Evolutionary conservation across 179 eudicot species (phyloP).

Genomic region (Spergularia azorica): DNA sequence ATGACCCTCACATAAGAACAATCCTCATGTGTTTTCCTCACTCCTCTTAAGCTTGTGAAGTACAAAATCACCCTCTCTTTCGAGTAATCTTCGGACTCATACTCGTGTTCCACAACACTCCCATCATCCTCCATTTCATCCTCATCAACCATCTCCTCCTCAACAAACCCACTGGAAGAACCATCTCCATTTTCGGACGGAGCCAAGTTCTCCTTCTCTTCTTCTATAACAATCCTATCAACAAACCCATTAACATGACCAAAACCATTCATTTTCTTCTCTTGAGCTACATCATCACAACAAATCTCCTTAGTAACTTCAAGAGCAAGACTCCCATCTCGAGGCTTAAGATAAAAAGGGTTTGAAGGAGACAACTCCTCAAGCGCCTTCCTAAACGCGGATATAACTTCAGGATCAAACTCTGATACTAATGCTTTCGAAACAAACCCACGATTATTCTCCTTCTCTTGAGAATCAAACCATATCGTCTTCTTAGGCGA

Average conservation of each 20-base stretch:
- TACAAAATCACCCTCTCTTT: slow-evolving; percentile 56
- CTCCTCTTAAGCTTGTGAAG: slow-evolving; percentile 83
- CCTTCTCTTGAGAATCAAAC: slow-evolving; percentile 28
- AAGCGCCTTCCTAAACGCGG: slow-evolving; percentile 63
- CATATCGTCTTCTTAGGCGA: slow-evolving; percentile 19
- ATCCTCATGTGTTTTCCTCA: slow-evolving; percentile 88
- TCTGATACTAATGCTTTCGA: slow-evolving; percentile 39
- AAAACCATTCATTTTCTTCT: slow-evolving; percentile 26
- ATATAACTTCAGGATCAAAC: slow-evolving; percentile 74
- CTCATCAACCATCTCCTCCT: no score
- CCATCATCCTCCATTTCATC: background rate
- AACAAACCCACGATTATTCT: slow-evolving; percentile 32
- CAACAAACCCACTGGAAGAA: background rate
- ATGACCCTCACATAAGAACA: slow-evolving; percentile 71
- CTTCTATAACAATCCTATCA: slow-evolving; percentile 15
- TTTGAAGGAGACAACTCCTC: slow-evolving; percentile 59
- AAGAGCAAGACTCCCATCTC: slow-evolving; percentile 7
- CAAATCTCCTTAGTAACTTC: slow-evolving; percentile 26
- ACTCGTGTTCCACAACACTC: slow-evolving; percentile 4
- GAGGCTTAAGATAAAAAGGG: slow-evolving; percentile 47
- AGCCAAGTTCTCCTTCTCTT: slow-evolving; percentile 14
- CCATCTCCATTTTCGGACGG: background rate
- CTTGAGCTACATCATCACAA: slow-evolving; percentile 1
- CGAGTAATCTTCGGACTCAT: slow-evolving; percentile 27
- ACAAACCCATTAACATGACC: slow-evolving; percentile 30